Conservation (phyloP, 1,139 yeast species). For the Sugiyamaella pinicola region DNA sequence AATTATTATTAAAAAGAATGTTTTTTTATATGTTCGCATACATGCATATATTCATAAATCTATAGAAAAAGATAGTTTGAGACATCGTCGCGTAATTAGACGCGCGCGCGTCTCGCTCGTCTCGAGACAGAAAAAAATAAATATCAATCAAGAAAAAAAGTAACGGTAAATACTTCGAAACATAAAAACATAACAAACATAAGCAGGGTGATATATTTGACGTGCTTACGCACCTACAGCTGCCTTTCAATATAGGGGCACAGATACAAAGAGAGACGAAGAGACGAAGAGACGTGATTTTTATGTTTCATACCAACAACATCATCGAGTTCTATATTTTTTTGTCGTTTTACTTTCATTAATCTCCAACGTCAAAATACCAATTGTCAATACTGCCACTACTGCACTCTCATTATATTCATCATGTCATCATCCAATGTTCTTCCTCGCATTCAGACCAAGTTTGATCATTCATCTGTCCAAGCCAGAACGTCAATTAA, state of each 20-base stretch:
- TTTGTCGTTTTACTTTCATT: slow-evolving; percentile 13
- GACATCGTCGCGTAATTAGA: slow-evolving; percentile 9
- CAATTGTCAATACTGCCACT: not conserved
- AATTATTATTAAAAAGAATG: no score
- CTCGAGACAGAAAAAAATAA: no score
- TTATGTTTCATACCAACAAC: not conserved
- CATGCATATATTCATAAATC: no score
- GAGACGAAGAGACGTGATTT: slow-evolving; percentile 9
- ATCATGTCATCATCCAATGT: not conserved
- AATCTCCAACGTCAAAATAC: slow-evolving; percentile 4
- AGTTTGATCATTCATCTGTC: not conserved
- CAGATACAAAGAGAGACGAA: not conserved
- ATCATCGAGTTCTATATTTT: not conserved
- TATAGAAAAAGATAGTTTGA: no score
- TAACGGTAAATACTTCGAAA: slow-evolving; percentile 17
- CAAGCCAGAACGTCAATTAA: slow-evolving; percentile 15
- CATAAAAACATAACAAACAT: slow-evolving; percentile 15
- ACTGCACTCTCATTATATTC: not conserved
- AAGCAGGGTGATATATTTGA: not conserved
- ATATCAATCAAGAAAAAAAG: no score
- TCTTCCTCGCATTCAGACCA: slow-evolving; percentile 1
- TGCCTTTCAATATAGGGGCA: slow-evolving; percentile 12
- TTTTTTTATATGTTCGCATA: no score
- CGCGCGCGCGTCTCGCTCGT: slow-evolving; percentile 13
- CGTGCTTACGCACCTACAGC: slow-evolving; percentile 2